A percentile compares a stretch with the other conserved stretches of the same genome.
Evolutionary conservation across 2,329 filamentous ascomycete genomes (phyloP).

Genomic region (Fusarium mangiferae): DNA sequence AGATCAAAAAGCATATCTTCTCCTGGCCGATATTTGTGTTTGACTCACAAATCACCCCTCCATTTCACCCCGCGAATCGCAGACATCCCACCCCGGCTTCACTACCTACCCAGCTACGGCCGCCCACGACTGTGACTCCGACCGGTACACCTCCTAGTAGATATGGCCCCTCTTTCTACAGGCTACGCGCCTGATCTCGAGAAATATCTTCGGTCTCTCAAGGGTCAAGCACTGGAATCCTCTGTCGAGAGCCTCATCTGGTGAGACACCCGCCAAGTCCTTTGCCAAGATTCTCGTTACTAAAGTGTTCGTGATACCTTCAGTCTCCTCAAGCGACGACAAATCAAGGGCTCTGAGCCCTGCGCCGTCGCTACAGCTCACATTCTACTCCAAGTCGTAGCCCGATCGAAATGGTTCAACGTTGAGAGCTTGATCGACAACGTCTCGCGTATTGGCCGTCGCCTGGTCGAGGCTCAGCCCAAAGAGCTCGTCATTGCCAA

Average conservation of each 20-base stretch:
- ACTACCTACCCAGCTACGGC: slow-evolving; percentile 18
- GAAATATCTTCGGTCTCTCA: slow-evolving; percentile 82
- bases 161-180: slow-evolving; percentile 50
- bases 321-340: slow-evolving; percentile 88
- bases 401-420: slow-evolving; percentile 80
- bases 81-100: slow-evolving; percentile 35
- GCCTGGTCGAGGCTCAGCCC: slow-evolving; percentile 84
- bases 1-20: neutral
- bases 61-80: slow-evolving; percentile 34
- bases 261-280: slow-evolving; percentile 59
- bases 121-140: slow-evolving; percentile 4
- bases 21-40: slow-evolving; percentile 2
- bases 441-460: slow-evolving; percentile 80
- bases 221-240: slow-evolving; percentile 78
- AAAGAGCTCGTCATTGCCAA: slow-evolving; percentile 94
- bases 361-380: slow-evolving; percentile 93
- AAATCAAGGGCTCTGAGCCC: slow-evolving; percentile 87
- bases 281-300: slow-evolving; percentile 3
- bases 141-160: slow-evolving; percentile 15
- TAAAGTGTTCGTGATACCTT: slow-evolving; percentile 19
- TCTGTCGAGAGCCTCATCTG: slow-evolving; percentile 86
- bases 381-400: slow-evolving; percentile 87
- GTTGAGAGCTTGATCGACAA: slow-evolving; percentile 82
- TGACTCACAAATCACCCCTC: slow-evolving; percentile 30
- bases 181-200: slow-evolving; percentile 75